Conservation (phyloP, 352 stramenopile species). For the Globisporangium yorkense region DNA sequence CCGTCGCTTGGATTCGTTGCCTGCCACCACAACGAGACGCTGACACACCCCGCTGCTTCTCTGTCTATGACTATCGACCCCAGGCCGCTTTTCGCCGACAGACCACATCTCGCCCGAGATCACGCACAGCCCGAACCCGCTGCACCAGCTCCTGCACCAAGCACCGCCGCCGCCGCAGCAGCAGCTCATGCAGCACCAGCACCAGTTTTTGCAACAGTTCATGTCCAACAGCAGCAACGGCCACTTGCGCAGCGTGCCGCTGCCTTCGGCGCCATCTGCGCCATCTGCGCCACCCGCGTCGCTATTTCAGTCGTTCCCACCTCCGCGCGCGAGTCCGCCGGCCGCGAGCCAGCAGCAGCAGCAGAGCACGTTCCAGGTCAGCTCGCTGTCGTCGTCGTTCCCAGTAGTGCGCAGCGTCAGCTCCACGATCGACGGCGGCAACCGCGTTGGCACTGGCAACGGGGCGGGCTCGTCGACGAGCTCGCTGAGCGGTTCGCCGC, state of each 20-base stretch:
- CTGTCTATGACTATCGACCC: background rate
- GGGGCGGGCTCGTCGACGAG: conserved; percentile 31
- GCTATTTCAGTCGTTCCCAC: conserved; percentile 32
- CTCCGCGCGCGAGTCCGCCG: conserved; percentile 7
- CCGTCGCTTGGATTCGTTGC: background rate
- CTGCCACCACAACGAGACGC: no score
- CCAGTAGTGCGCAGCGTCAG: conserved; percentile 31
- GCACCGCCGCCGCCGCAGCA: conserved; percentile 27
- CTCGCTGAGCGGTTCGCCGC: conserved; percentile 38
- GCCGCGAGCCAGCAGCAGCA: background rate
- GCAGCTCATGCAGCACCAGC: conserved; percentile 26
- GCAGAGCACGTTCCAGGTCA: conserved; percentile 6
- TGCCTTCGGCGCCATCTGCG: conserved; percentile 25
- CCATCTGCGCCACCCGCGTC: conserved; percentile 16
- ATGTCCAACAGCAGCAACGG: conserved; percentile 30
- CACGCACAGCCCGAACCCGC: conserved; percentile 54
- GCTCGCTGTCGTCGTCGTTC: conserved; percentile 4
- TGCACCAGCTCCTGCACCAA: conserved; percentile 64
- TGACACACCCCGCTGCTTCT: no score
- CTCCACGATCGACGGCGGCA: conserved; percentile 26
- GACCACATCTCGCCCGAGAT: conserved; percentile 59
- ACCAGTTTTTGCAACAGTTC: conserved; percentile 53
- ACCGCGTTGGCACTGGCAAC: conserved; percentile 32
- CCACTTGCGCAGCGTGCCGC: conserved; percentile 24
- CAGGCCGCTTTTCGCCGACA: conserved; percentile 42